Percentiles rank a stretch among this genome's conserved stretches.
These are phyloP conservation scores for Panicum miliaceum DNA, from an alignment of 176 grass and related monocot genomes.

Conservation along the genomic window DNA sequence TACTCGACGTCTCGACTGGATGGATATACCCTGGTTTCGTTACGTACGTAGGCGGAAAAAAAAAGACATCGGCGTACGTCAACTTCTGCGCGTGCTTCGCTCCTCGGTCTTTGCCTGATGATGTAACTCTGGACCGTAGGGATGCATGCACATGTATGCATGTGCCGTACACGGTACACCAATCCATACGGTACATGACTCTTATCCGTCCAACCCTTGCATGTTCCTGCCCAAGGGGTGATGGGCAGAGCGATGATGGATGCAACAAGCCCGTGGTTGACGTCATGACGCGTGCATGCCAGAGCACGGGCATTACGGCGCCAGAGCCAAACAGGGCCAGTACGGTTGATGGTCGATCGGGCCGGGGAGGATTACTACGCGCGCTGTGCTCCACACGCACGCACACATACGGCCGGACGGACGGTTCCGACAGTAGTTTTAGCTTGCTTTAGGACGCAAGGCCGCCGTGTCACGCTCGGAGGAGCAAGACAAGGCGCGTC, in stretches of 20 bases:
- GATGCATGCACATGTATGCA: too few species aligned
- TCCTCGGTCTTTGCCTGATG: not conserved
- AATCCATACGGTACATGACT: not conserved
- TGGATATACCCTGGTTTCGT: not conserved
- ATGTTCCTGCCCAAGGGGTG: not conserved
- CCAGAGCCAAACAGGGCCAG: not conserved
- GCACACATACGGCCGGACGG: not conserved
- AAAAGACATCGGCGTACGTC: not conserved
- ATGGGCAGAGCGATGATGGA: not conserved
- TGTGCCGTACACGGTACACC: slow-evolving; percentile 14
- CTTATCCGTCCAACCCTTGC: not conserved
- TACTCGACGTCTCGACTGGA: not conserved
- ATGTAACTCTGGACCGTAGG: not conserved
- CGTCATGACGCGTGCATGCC: too few species aligned
- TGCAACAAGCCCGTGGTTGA: not conserved
- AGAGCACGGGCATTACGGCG: not conserved
- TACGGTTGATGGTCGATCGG: too few species aligned
- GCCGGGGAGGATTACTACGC: too few species aligned
- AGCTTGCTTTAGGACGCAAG: slow-evolving; percentile 21
- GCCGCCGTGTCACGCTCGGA: not conserved
- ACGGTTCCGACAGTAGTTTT: not conserved
- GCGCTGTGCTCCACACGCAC: not conserved
- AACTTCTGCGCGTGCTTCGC: not conserved
- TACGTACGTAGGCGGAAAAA: too few species aligned
- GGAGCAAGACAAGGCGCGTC: not conserved